These are phyloP conservation scores for Lanmaoa pseudosensibilis DNA, from an alignment of 768 basidiomycete species.

Conservation along the genomic window DNA sequence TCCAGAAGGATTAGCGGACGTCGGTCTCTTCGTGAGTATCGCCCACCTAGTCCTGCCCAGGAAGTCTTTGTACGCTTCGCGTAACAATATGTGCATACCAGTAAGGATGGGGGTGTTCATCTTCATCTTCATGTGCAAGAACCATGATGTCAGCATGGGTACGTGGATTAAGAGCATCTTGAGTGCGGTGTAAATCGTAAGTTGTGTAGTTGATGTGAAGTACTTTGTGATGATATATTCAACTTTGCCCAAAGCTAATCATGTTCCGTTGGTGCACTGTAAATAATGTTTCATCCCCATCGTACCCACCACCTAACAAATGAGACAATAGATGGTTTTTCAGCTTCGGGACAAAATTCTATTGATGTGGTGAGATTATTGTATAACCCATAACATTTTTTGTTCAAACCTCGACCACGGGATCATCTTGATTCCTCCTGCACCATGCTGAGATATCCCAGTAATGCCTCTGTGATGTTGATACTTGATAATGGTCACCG, in stretches of 20 bases:
- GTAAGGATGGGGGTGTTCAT: conserved; percentile 37
- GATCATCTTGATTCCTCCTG: background rate
- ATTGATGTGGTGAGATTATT: too few species aligned
- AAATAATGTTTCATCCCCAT: conserved; percentile 29
- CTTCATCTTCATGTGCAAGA: conserved; percentile 25
- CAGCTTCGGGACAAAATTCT: background rate
- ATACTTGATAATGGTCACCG: conserved; percentile 24
- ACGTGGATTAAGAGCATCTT: conserved; percentile 42
- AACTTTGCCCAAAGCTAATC: conserved; percentile 16
- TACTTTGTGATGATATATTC: conserved; percentile 28
- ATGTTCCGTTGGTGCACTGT: conserved; percentile 11
- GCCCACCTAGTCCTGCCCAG: too few species aligned
- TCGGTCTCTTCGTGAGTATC: too few species aligned
- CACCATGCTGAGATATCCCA: conserved; percentile 5
- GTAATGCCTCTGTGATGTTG: background rate
- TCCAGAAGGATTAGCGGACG: too few species aligned
- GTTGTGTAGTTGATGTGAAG: conserved; percentile 32
- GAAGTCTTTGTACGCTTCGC: too few species aligned
- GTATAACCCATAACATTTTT: background rate
- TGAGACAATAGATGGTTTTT: background rate
- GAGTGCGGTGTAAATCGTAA: conserved; percentile 26
- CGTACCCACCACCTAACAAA: background rate
- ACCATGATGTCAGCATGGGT: conserved; percentile 41
- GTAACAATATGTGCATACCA: too few species aligned
- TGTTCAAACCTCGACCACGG: too few species aligned